Evolutionary conservation across 192 early-diverging fungal species (phyloP), one percentile per base, ranked within the genome.

Genomic region (Borealophlyctis nickersoniae): DNA sequence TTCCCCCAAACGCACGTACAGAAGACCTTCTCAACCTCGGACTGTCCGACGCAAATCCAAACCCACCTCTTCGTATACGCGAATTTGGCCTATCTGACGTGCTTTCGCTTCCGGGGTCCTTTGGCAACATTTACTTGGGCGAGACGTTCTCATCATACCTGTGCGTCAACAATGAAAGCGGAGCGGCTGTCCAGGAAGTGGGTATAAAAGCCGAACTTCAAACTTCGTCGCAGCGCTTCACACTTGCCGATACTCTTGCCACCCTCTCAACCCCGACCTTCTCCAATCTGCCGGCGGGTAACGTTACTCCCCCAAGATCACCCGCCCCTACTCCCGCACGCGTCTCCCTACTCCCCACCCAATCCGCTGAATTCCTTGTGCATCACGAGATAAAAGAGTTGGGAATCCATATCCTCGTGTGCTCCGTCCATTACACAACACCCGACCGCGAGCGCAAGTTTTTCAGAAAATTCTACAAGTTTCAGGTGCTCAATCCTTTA

Each of bases 381-480:
- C 75, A 84, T 16, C 94, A 98, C 66, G 96, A 98, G 74, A 94
- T 97, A 72, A 98, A 96, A 66, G 92, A 98, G 72, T 77, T 97
- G 31, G 95, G 93, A 16, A 79, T 88, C 16, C 96, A 98, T 65
- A 91, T 92, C 24, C 81, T 98, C 35, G 89, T 89, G 0, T 97
- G 96, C 63, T 86, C 88, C 11, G 83, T 94, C 4, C 78, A 85
- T n/a, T 98, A 96, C 65, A 66, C 82, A 9, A 71, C 69, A 56
- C 9, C 13, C 51, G 52, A 45, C 13, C 49, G 58, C 1, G 86
- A 89, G 52, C 80, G 80, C 55, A 86, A 88, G 30, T 79, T 73
- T 30, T 88, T 97, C 71, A 83, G 92, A 51, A 93, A 92, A 67
- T 92, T 93, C 66, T 98, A 92, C 84, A 95, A 93, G 63, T 98